phyloP scores from a whole-genome alignment of 1,284 basidiomycete genomes.

The Peniophora sp. region DNA sequence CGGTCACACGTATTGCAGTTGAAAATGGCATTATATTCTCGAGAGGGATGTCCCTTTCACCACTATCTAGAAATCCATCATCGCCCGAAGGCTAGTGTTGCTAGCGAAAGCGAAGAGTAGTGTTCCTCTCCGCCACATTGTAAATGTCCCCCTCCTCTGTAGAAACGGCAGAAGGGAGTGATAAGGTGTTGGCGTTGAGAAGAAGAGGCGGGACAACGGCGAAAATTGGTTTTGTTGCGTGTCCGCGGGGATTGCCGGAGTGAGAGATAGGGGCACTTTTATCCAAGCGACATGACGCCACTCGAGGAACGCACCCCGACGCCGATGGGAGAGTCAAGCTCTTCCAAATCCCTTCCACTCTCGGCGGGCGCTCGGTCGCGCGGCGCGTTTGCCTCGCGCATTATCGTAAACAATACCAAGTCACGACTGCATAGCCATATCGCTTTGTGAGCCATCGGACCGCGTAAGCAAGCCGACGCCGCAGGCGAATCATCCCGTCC shows the following conservation, averaged over 20 bases:
- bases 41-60: slow-evolving; percentile 39
- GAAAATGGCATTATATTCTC: slow-evolving; percentile 2
- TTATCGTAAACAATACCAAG: too few species aligned
- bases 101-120: slow-evolving; percentile 38
- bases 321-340: too few species aligned
- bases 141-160: slow-evolving; percentile 25
- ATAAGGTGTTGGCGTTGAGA: slow-evolving; percentile 27
- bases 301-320: too few species aligned
- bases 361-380: too few species aligned
- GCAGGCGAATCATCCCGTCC: too few species aligned
- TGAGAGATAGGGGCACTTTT: not conserved
- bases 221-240: not conserved
- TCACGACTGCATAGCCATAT: too few species aligned
- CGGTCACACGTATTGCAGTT: not conserved
- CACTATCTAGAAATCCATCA: slow-evolving; percentile 59
- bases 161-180: slow-evolving; percentile 20
- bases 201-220: not conserved
- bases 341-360: too few species aligned
- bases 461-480: too few species aligned
- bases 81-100: slow-evolving; percentile 34
- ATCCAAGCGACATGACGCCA: too few species aligned
- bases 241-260: not conserved
- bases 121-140: slow-evolving; percentile 21
- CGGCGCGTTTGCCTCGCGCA: too few species aligned
- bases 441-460: too few species aligned